Evolutionary conservation across 257 asterid species (phyloP), one percentile per base, ranked within the genome.

Genomic region (Jasminum sambac): DNA sequence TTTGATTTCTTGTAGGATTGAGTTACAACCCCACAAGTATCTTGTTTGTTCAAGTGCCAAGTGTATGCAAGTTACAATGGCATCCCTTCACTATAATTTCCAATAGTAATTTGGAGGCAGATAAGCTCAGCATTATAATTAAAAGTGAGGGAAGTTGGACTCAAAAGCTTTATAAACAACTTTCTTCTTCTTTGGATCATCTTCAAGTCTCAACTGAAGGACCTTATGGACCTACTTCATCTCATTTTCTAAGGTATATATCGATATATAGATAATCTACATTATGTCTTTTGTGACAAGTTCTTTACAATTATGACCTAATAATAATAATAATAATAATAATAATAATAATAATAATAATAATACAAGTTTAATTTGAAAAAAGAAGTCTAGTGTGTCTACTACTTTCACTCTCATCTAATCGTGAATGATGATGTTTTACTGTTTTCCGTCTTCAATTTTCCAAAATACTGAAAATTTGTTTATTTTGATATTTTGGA

Each of bases 221-320:
- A 44, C 86, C 86, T 36, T 73, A 82, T 66, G 86, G 84, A n/a
- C 84, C 77, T 41, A n/a, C 67, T 46, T 75, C 84, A 19, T n/a
- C 79, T 30, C 58, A 70, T 74, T 74, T 78, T 43, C 73, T 74
- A 70, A 70, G 82, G 82, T 74, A 55, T 5, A 23, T 3, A 30
- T 30, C 79, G 70, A 55, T 5, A 23, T 3, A 14, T 24, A 25
- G 16, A 42, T 42, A 42, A 42, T 42, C 14, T 42, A 11, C 5
- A 5, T 11, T 2, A 42, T 14, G 11, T 4, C 11, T 42, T 13
- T 42, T 42, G 3, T 14, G 16, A 42, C 48, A 42, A 42, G 46
- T 1, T 42, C 13, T 12, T 2, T 42, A 42, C 36, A 30, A 30
- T 30, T 30, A 30, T 30, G 36, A 30, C 36, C n/a, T n/a, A n/a